phyloP scores from a whole-genome alignment of 352 stramenopile genomes.

The Phytophthora megakarya region DNA sequence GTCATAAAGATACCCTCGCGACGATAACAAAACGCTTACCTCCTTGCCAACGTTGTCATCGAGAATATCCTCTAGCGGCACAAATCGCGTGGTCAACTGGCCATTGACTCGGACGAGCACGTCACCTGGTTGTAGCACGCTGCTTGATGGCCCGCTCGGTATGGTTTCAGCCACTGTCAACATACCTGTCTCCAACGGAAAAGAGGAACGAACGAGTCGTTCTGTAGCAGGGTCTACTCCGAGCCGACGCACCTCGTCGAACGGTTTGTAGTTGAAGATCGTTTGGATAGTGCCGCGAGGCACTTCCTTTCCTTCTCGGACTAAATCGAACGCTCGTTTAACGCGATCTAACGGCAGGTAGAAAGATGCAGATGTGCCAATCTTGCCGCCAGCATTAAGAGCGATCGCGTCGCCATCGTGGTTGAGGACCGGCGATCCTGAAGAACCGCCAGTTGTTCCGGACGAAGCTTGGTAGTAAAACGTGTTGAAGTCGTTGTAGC shows the following conservation, averaged over 20 bases:
- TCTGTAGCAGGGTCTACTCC: conserved; percentile 83
- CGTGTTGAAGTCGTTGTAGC: conserved; percentile 95
- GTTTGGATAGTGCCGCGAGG: conserved; percentile 88
- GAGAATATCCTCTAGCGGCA: conserved; percentile 82
- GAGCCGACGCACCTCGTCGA: conserved; percentile 89
- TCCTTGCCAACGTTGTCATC: conserved; percentile 78
- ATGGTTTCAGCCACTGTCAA: conserved; percentile 90
- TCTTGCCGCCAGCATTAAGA: conserved; percentile 91
- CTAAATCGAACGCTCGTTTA: conserved; percentile 84
- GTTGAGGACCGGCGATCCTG: conserved; percentile 89
- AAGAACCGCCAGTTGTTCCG: conserved; percentile 76
- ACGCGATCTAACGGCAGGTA: conserved; percentile 92
- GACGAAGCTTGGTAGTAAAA: conserved; percentile 94
- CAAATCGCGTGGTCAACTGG: conserved; percentile 84
- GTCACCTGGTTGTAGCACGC: conserved; percentile 88
- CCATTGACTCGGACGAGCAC: conserved; percentile 88
- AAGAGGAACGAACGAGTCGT: conserved; percentile 71
- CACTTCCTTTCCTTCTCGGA: conserved; percentile 73
- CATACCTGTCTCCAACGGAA: conserved; percentile 89
- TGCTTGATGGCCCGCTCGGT: conserved; percentile 72
- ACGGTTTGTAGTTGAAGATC: conserved; percentile 91
- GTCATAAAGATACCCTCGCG: neutral
- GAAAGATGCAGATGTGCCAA: conserved; percentile 86
- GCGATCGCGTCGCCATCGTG: conserved; percentile 88
- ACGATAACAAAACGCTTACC: conserved; percentile 29